Conservation (phyloP, 2,329 filamentous ascomycete genomes). For the Lachnellula willkommii region DNA sequence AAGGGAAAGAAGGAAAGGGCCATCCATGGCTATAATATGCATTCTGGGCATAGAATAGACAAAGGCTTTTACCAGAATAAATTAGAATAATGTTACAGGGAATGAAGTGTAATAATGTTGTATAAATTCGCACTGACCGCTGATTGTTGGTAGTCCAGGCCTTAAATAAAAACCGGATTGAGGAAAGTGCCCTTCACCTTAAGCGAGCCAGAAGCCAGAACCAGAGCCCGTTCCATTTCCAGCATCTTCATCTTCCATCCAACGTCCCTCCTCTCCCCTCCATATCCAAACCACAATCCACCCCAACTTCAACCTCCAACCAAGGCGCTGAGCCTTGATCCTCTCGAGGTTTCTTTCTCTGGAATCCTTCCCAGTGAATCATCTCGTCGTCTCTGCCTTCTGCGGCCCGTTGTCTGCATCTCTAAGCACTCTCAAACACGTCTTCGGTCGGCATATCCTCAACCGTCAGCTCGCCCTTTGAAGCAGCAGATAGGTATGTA, state of each 20-base stretch:
- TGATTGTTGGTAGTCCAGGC: not conserved
- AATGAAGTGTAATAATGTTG: no score
- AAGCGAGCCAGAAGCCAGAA: constrained; percentile 3
- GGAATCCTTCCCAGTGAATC: not conserved
- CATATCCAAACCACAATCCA: constrained; percentile 2
- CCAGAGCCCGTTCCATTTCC: not conserved
- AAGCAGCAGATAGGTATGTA: constrained; percentile 21
- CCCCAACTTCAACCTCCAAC: constrained; percentile 4
- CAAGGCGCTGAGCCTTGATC: constrained; percentile 13
- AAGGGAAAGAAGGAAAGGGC: no score
- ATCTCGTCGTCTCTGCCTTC: constrained; percentile 3
- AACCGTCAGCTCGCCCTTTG: constrained; percentile 9
- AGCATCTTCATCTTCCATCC: not conserved
- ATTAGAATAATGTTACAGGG: no score
- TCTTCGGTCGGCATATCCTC: constrained; percentile 11
- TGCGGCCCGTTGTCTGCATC: constrained; percentile 1
- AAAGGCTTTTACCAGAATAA: no score
- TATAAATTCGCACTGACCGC: no score
- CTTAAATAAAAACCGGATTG: not conserved
- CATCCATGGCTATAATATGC: no score
- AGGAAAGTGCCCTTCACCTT: not conserved
- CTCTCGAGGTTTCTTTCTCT: not conserved
- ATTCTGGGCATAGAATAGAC: no score
- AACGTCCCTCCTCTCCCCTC: constrained; percentile 12
- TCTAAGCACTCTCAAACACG: constrained; percentile 3